Evolutionary conservation across 2,329 filamentous ascomycete species (phyloP).

Genomic region (Cryoendolithus antarcticus): DNA sequence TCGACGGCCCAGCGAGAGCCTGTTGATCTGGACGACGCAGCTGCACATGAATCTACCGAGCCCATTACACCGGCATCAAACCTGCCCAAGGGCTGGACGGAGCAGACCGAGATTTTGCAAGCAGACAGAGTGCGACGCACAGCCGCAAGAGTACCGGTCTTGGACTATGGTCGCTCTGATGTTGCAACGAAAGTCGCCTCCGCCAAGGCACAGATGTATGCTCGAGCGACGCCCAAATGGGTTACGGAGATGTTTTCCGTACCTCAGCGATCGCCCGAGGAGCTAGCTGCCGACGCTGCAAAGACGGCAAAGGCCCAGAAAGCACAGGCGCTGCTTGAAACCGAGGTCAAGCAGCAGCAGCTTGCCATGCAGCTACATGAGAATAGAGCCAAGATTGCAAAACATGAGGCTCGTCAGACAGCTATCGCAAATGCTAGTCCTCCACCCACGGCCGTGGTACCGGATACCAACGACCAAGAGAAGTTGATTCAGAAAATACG

Average conservation of each 20-base stretch:
- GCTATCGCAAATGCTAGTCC: neutral
- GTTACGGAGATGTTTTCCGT: slow-evolving; percentile 16
- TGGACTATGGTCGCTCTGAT: too few species aligned
- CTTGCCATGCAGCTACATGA: slow-evolving; percentile 13
- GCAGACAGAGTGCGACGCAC: slow-evolving; percentile 17
- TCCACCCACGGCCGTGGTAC: too few species aligned
- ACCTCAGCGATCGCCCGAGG: slow-evolving; percentile 6
- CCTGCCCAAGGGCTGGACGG: slow-evolving; percentile 15
- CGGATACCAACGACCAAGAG: slow-evolving; percentile 1
- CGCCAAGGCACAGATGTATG: too few species aligned
- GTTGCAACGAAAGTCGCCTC: too few species aligned
- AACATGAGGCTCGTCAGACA: neutral
- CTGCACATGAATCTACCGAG: slow-evolving; percentile 21
- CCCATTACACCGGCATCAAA: slow-evolving; percentile 6
- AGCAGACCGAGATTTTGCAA: slow-evolving; percentile 17
- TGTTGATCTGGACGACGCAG: slow-evolving; percentile 17
- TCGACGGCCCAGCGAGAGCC: slow-evolving; percentile 7
- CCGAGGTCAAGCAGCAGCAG: slow-evolving; percentile 19
- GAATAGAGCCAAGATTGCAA: slow-evolving; percentile 1
- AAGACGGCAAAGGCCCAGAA: slow-evolving; percentile 12
- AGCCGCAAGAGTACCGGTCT: neutral
- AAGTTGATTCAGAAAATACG: slow-evolving; percentile 15
- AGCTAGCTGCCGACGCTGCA: slow-evolving; percentile 8
- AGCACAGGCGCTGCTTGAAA: slow-evolving; percentile 13
- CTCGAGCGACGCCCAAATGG: slow-evolving; percentile 10